Base-by-base conservation (phyloP, 495 filamentous ascomycete species). In the Tuber borchii region DNA sequence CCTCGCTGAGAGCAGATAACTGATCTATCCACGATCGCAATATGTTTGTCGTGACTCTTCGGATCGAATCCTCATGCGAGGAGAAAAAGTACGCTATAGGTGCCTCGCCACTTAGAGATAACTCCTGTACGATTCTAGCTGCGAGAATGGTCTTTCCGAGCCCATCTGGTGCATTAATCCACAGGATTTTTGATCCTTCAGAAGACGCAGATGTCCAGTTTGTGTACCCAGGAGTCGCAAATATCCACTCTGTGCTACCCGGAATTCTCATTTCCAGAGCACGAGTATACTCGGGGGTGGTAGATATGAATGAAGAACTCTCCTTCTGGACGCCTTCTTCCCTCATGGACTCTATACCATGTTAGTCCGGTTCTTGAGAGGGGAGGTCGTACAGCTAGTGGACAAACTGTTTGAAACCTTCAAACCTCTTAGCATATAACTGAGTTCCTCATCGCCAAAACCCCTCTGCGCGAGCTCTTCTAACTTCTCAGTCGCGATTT, bases 11-110 rank as follows among this genome's bases (percentile, higher is more conserved):
- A 31, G 71, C 69, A n/a, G 75, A 51, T 34, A 83, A 34, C 70
- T 83, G 82, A 19, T 69, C 75, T 72, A 83, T 80, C 82, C 82
- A 83, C 12, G 82, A 82, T 8, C 78, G 73, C 17, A 83, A 46
- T 31, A 83, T 83, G 14, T 78, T 77, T 31, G 80, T 69, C 14
- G 78, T 65, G 37, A 79, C 72, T 34, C 76, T 72, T 61, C 79
- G 82, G 16, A 14, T 39, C n/a, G 76, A 72, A 68, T 83, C 78
- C 7, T 81, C 82, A 31, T 77, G 40, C 12, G 45, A 70, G 71
- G 80, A 83, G 70, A 83, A 83, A 46, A 82, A 83, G 65, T 81
- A 82, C 3, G 75, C 80, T 6, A 82, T 70, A 6, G 75, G 77
- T 0, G 40, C 22, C 9, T 65, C 65, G 20, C 69, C 31, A 19